Base-by-base conservation (phyloP, 2,329 filamentous ascomycete species). In the Leptographium galeiforme region DNA sequence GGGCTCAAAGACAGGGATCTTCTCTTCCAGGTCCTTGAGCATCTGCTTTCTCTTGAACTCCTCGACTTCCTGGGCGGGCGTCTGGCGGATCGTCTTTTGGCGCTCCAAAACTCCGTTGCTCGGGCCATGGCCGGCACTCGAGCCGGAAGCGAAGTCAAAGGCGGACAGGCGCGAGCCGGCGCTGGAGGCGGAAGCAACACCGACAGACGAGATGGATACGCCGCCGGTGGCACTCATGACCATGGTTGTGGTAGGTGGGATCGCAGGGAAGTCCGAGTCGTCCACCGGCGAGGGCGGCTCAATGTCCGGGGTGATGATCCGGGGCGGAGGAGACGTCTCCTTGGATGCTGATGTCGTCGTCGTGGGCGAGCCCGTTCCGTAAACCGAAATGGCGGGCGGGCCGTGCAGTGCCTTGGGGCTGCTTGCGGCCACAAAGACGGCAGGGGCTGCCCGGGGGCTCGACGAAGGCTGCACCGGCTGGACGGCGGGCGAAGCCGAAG, bases 21-120 rank as follows among this genome's bases (percentile, higher is more conserved):
- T 78, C 64, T 79, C 76, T 61, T 79, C 76, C 55, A 75, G 72
- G 8, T 68, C 65, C 18, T 68, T 63, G 10, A 73, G 63, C 46
- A 72, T 64, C 54, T 69, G 61, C 55, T 68, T 71, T 33, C 74
- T 69, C 64, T 71, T 69, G 55, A 70, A 68, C 41, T 73, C 70
- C 33, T 73, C 70, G 52, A 64, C 66, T 55, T 68, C 63, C 53
- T 66, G 64, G 7, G 61, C 63, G 25, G 64, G 61, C 25, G 58
- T 63, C 51, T 61, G 57, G 40, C 61, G 62, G 51, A 63, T 60
- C 2, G 63, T 61, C 41, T 61, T 54, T 48, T 61, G 57, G 12
- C 61, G 58, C 19, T 57, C 59, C 32, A 64, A 57, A 51, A 51
- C 40, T 33, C 49, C 52, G 54, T 55, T 52, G 53, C 52, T 53